phyloP scores from a whole-genome alignment of 495 filamentous ascomycete species.

The Parathielavia appendiculata region DNA sequence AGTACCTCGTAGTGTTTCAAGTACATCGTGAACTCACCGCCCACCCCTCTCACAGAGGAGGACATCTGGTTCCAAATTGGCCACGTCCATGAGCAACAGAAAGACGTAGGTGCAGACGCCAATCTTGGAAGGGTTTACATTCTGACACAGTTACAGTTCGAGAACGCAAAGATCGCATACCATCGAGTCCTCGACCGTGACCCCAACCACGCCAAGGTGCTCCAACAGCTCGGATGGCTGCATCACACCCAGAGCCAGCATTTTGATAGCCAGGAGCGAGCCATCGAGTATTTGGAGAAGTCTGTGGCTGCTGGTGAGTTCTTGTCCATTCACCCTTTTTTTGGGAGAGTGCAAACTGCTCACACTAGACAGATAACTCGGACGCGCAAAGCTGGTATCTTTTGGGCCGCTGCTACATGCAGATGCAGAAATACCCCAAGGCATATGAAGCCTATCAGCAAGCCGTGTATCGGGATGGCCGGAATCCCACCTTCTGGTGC shows the following conservation, averaged over 20 bases:
- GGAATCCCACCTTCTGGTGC: constrained; percentile 99
- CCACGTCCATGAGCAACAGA: constrained; percentile 97
- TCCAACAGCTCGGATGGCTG: constrained; percentile 97
- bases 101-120: constrained; percentile 66
- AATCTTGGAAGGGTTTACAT: constrained; percentile 18
- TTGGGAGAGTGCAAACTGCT: constrained; percentile 23
- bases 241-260: constrained; percentile 90
- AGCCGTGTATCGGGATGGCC: constrained; percentile 95
- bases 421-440: constrained; percentile 97
- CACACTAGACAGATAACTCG: constrained; percentile 65
- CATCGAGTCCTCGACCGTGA: constrained; percentile 89
- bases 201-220: constrained; percentile 94
- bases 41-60: constrained; percentile 88
- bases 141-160: constrained; percentile 59
- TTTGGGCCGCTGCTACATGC: constrained; percentile 98
- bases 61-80: constrained; percentile 99
- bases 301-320: constrained; percentile 85
- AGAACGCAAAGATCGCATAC: constrained; percentile 86
- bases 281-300: constrained; percentile 96
- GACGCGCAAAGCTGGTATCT: constrained; percentile 99
- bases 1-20: constrained; percentile 72
- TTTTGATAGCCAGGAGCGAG: constrained; percentile 86
- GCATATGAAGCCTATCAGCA: constrained; percentile 99
- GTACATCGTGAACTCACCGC: constrained; percentile 93
- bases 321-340: not conserved